A percentile compares a stretch with the other conserved stretches of the same genome.
phyloP scores from a whole-genome alignment of 805 yeast species.

The Teunomyces tritomae region DNA sequence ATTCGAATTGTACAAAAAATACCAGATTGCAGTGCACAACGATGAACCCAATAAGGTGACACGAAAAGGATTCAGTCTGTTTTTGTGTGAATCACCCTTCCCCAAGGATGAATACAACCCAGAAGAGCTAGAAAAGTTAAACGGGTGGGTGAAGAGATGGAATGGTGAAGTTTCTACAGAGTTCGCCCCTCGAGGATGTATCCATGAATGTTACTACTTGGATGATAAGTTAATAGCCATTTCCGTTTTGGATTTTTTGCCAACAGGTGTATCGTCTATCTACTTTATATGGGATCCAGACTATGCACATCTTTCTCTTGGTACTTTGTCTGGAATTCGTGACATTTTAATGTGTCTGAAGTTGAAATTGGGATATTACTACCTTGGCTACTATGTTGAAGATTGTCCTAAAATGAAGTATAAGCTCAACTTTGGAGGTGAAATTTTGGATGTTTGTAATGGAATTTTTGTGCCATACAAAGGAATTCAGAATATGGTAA shows the following conservation, averaged over 20 bases:
- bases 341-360: constrained; percentile 58
- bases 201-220: constrained; percentile 75
- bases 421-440: constrained; percentile 77
- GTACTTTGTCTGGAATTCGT: constrained; percentile 71
- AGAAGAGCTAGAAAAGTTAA: constrained; percentile 39
- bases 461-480: constrained; percentile 42
- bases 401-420: constrained; percentile 83
- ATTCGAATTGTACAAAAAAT: constrained; percentile 58
- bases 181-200: constrained; percentile 47
- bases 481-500: constrained; percentile 22
- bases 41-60: constrained; percentile 52
- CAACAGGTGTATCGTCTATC: constrained; percentile 74
- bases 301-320: constrained; percentile 64
- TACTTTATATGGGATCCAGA: constrained; percentile 90
- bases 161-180: not conserved
- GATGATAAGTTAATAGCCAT: constrained; percentile 66
- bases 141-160: constrained; percentile 38
- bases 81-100: constrained; percentile 72
- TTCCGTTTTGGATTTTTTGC: constrained; percentile 74
- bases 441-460: constrained; percentile 55
- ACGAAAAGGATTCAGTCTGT: constrained; percentile 52
- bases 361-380: constrained; percentile 54
- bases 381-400: constrained; percentile 76
- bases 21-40: constrained; percentile 69
- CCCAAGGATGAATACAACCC: constrained; percentile 15